A percentile compares a stretch with the other conserved stretches of the same genome.
phyloP scores from a whole-genome alignment of 768 basidiomycete genomes.

The Xerocomellus chrysenteron region DNA sequence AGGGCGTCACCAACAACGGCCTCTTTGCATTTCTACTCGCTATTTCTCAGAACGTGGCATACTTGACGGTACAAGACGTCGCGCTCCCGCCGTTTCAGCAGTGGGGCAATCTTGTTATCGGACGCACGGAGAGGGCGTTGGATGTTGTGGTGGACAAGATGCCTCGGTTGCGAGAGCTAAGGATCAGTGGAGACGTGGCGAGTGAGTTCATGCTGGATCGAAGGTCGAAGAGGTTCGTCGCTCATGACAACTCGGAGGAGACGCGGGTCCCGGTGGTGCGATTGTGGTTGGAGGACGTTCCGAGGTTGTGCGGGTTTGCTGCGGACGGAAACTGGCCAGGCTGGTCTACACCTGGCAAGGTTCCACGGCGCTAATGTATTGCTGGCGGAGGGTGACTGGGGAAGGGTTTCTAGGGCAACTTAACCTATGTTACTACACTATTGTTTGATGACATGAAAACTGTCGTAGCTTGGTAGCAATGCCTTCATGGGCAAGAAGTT shows the following conservation, averaged over 20 bases:
- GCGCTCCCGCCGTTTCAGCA: slow-evolving; percentile 18
- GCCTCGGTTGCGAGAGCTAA: slow-evolving; percentile 13
- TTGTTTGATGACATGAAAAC: not conserved
- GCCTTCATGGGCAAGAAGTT: not conserved
- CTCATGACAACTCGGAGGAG: not conserved
- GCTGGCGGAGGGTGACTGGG: not conserved
- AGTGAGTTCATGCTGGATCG: slow-evolving; percentile 26
- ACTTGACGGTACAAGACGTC: slow-evolving; percentile 17
- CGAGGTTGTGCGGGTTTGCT: slow-evolving; percentile 20
- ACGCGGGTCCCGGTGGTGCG: slow-evolving; percentile 11
- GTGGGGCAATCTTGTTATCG: slow-evolving; percentile 18
- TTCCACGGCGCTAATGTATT: not conserved
- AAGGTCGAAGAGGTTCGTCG: slow-evolving; percentile 19
- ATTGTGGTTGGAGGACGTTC: slow-evolving; percentile 21
- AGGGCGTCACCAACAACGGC: slow-evolving; percentile 21
- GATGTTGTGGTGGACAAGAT: slow-evolving; percentile 21
- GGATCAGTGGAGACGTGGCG: slow-evolving; percentile 23
- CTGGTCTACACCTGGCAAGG: slow-evolving; percentile 18
- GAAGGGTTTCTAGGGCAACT: not conserved
- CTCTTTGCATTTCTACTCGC: slow-evolving; percentile 14
- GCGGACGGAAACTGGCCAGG: slow-evolving; percentile 23
- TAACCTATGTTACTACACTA: not conserved
- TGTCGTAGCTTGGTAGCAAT: not conserved
- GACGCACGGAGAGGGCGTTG: slow-evolving; percentile 19
- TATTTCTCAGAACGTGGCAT: slow-evolving; percentile 10